Conservation (phyloP, 225 moss, liverwort and hornwort genomes). For the Ulota crispa region DNA sequence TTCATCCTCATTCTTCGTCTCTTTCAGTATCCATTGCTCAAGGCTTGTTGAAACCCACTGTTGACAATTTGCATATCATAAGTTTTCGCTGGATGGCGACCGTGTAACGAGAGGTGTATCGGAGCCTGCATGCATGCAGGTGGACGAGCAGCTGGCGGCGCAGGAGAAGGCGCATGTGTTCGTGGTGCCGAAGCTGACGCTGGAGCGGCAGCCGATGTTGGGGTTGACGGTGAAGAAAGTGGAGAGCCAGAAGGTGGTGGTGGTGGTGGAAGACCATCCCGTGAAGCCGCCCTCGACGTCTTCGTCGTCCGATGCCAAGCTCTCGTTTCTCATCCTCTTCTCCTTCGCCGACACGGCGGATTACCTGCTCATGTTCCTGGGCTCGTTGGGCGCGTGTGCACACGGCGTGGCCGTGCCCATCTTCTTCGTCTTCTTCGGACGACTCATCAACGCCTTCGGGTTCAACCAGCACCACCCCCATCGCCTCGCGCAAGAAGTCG, state of each 20-base stretch:
- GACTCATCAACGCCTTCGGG: conserved; percentile 78
- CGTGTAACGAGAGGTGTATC: not conserved
- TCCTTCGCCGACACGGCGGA: conserved; percentile 64
- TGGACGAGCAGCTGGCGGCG: conserved; percentile 25
- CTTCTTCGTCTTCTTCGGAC: conserved; percentile 82
- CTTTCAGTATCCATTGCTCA: not conserved
- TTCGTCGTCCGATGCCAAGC: conserved; percentile 17
- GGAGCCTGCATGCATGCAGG: not conserved
- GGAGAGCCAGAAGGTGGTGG: conserved; percentile 22
- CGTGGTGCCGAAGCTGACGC: conserved; percentile 32
- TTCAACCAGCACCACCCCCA: conserved; percentile 55
- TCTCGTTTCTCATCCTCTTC: conserved; percentile 57
- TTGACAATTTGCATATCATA: too few relatives aligned
- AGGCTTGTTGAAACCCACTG: not conserved
- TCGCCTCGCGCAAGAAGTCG: conserved; percentile 60
- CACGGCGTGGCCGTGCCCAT: conserved; percentile 81
- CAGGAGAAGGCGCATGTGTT: conserved; percentile 18
- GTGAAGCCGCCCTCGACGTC: conserved; percentile 4
- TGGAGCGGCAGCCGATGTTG: conserved; percentile 35
- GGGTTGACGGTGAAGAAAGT: conserved; percentile 31
- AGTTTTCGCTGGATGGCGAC: not conserved
- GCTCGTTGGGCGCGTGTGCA: conserved; percentile 65
- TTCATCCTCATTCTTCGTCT: not conserved
- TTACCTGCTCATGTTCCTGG: conserved; percentile 68
- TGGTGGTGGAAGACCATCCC: conserved; percentile 28